Conservation (phyloP, 2,329 filamentous ascomycete genomes). For the Aspergillaceae sp. region DNA sequence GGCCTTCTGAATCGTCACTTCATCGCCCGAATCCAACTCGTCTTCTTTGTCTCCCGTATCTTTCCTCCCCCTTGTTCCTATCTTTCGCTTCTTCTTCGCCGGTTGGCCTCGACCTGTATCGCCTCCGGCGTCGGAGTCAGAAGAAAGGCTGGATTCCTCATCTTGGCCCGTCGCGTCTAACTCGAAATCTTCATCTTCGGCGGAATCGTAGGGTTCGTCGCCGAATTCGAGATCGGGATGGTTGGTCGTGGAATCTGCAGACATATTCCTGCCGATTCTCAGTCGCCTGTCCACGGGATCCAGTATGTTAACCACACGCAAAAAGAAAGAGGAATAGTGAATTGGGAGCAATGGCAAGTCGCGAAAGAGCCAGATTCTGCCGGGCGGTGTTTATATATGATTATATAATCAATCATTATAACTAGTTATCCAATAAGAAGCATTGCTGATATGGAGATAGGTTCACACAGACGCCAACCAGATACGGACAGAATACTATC, state of each 20-base stretch:
- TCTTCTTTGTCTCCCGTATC: constrained; percentile 11
- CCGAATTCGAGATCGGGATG: constrained; percentile 17
- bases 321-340: neutral
- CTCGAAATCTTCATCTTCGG: constrained; percentile 32
- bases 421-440: neutral
- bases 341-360: neutral
- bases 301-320: no score
- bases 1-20: constrained; percentile 46
- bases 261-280: no score
- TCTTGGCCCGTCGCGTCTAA: constrained; percentile 22
- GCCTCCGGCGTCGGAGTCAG: constrained; percentile 21
- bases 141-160: constrained; percentile 29
- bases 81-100: constrained; percentile 33
- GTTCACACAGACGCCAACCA: neutral
- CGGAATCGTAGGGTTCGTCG: constrained; percentile 30
- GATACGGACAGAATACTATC: neutral
- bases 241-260: neutral
- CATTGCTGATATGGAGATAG: neutral
- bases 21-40: constrained; percentile 48
- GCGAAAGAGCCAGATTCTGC: constrained; percentile 15
- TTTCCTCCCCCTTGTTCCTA: constrained; percentile 16
- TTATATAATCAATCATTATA: no score
- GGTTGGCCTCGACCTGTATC: constrained; percentile 12
- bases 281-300: no score
- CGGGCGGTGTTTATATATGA: constrained; percentile 9